Evolutionary conservation across 169 alveolate genomes (phyloP).

Genomic region (Eimeria praecox): DNA sequence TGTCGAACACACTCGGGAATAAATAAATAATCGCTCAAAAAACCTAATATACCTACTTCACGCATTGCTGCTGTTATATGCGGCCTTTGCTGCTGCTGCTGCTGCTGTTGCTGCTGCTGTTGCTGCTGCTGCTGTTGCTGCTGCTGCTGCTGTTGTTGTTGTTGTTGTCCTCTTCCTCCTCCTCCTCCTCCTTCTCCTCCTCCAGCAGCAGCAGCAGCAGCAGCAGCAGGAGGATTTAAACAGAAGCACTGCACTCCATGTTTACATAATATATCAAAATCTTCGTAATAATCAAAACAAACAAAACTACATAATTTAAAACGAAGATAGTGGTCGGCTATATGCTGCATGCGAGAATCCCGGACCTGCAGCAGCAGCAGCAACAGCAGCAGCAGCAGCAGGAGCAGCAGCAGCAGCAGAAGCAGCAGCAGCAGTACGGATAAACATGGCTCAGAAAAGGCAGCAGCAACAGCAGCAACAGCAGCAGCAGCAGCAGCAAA

Average conservation of each 20-base stretch:
- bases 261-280: neutral
- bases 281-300: neutral
- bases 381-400: conserved; percentile 18
- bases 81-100: conserved; percentile 24
- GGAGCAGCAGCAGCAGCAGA: conserved; percentile 31
- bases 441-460: too few relatives aligned
- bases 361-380: conserved; percentile 17
- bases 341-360: neutral
- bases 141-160: conserved; percentile 23
- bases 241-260: neutral
- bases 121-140: neutral
- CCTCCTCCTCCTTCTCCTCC: neutral
- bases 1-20: too few relatives aligned
- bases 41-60: too few relatives aligned
- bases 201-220: neutral
- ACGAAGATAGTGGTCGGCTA: neutral
- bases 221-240: conserved; percentile 17
- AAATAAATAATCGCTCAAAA: too few relatives aligned
- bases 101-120: conserved; percentile 7
- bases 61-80: conserved; percentile 50
- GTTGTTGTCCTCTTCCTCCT: neutral
- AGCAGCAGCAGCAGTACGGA: too few relatives aligned
- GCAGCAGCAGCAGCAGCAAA: too few relatives aligned
- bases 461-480: neutral
- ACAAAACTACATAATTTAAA: neutral